Evolutionary conservation across 2,329 filamentous ascomycete species (phyloP), one percentile per base, ranked within the genome.

Genomic region (Monosporascus sp.): DNA sequence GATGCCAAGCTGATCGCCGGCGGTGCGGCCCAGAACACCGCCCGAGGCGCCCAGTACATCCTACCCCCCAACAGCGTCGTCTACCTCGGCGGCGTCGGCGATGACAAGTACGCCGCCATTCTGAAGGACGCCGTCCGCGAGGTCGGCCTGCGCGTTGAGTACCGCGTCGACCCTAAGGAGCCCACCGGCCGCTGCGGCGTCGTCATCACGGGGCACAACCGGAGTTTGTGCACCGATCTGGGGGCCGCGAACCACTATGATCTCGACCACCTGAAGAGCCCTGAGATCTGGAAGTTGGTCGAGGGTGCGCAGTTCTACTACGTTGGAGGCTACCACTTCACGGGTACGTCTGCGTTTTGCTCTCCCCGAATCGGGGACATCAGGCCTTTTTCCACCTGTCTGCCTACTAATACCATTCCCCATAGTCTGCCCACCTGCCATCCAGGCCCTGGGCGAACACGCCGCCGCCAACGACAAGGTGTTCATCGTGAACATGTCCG

Each of bases 241-340:
- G 94, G 88, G 58, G 94, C 94, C 58, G 94, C 94, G 64, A 99
- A 99, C 79, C 88, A 91, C 79, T 99, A 99, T 79, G 93, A 93
- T 75, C 72, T 97, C 50, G 91, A 94, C 59, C 94, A 99, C 74
- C 77, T 99, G 72, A 91, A 96, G 84, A 84, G 85, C 71, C 88
- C 90, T 51, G 85, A 93, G 74, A 87, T 97, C 74, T 99, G 94
- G 94, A 81, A 84, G 62, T 81, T 97, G 50, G 94, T 94, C 55
- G 85, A 97, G 83, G 85, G 88, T 65, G 92, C 93, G 53, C 83
- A 92, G 69, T 80, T 88, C 65, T 97, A 87, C 81, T 99, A 96
- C 69, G 86, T 99, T 58, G 94, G 94, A 68, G 94, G 94, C 46
- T 99, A 91, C 79, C 94, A 99, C 79, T 84, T 99, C 79, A 99